phyloP scores from a whole-genome alignment of 2,329 filamentous ascomycete species.

The Fusarium sp. region DNA sequence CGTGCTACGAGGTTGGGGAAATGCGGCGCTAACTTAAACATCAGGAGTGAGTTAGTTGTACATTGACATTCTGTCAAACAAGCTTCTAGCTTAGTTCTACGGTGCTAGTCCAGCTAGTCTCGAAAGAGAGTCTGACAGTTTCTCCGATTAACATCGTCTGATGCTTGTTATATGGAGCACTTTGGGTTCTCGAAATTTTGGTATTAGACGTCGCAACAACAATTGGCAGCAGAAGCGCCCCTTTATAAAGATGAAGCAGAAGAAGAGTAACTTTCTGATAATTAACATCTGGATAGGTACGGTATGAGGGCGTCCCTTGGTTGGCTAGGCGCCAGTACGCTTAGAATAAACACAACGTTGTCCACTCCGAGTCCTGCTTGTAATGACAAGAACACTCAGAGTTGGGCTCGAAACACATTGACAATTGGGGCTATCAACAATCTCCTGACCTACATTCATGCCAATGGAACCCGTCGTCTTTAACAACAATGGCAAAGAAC shows the following conservation, averaged over 20 bases:
- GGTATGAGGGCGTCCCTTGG: background rate
- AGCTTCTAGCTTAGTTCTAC: background rate
- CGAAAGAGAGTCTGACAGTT: background rate
- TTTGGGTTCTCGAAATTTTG: background rate
- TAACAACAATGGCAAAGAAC: background rate
- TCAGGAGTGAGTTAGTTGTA: background rate
- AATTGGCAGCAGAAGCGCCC: background rate
- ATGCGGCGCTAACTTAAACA: background rate
- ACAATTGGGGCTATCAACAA: background rate
- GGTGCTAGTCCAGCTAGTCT: background rate
- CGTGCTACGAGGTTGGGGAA: conserved; percentile 9
- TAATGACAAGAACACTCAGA: background rate
- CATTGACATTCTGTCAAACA: background rate
- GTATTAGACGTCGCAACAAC: background rate
- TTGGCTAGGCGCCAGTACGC: background rate
- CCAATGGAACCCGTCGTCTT: background rate
- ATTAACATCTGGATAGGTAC: background rate
- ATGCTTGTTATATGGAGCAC: background rate
- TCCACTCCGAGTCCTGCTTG: background rate
- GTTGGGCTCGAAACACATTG: background rate
- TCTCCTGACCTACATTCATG: background rate
- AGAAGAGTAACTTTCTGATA: background rate
- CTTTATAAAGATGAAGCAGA: background rate
- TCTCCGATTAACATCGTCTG: background rate
- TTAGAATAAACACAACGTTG: background rate